Base-by-base conservation (phyloP, 176 grass and related monocot genomes). In the Cocos nucifera region DNA sequence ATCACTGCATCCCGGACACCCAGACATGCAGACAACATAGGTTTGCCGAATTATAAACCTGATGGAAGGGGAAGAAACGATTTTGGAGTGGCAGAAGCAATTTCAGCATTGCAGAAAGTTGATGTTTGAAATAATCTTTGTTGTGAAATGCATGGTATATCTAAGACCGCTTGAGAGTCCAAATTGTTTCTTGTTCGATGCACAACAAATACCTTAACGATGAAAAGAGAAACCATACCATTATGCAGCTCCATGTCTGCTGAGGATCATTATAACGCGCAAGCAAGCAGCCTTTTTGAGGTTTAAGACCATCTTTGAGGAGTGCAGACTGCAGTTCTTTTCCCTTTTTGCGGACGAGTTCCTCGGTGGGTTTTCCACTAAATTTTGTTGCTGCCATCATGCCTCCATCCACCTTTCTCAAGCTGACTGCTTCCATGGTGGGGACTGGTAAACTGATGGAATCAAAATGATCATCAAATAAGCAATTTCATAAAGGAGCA, bases 211-310 rank as follows among this genome's bases (percentile, higher is more conserved):
- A 44, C 35, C 35, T 44, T 14, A 44, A 44, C 14, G 10, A 44
- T 44, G 9, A 44, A 44, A 53, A 22, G 61, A 65, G 14, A 62
- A 72, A 72, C 60, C 61, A 73, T 85, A 97, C 92, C 87, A 88
- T 91, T 68, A 91, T 44, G 72, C 91, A 97, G 75, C 81, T 76
- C 61, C 80, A 74, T 70, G 92, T 97, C 17, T 84, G 79, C 15
- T 28, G 50, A 64, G 92, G 87, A 79, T 97, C 92, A 83, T 97
- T 97, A 69, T 97, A 97, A 20, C 92, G 84, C 19, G 87, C 92
- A 64, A 91, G 92, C 73, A 91, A 64, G 80, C 84, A 97, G 14
- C 92, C 87, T 69, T 85, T 57, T 24, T 80, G 80, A 83, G 81
- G 60, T n/a, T 76, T 83, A 32, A 97, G 65, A 32, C 76, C 87